Percentiles rank a stretch among this genome's conserved stretches.
Evolutionary conservation across 768 basidiomycete genomes (phyloP).

Genomic region (Tulasnella calospora): DNA sequence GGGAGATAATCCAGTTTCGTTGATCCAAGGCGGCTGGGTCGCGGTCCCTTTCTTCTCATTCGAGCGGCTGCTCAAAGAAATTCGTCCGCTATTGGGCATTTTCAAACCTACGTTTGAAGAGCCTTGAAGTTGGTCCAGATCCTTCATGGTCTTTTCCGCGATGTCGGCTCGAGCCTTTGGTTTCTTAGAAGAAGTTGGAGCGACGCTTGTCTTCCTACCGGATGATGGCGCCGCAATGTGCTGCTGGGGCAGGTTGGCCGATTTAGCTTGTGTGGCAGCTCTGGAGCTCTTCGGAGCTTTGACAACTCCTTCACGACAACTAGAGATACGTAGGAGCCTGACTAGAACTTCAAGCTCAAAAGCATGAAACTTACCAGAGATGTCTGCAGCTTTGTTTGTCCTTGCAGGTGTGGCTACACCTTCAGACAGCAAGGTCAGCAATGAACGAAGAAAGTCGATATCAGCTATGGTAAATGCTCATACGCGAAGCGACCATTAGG

Average conservation of each 20-base stretch:
- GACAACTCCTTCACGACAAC: constrained; percentile 65
- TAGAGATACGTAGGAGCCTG: constrained; percentile 33
- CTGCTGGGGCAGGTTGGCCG: neutral
- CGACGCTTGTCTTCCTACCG: neutral
- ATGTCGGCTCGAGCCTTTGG: neutral
- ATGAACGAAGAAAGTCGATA: neutral
- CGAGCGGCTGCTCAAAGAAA: constrained; percentile 13
- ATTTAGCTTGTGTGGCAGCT: neutral
- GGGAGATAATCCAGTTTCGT: neutral
- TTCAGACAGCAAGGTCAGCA: constrained; percentile 33
- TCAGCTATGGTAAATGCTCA: constrained; percentile 28
- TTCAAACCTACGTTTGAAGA: constrained; percentile 6
- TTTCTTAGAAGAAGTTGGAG: neutral
- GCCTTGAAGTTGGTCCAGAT: constrained; percentile 21
- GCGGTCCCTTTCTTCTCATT: neutral
- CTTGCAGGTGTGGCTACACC: constrained; percentile 78
- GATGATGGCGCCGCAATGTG: neutral
- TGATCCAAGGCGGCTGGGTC: neutral
- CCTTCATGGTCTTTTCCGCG: constrained; percentile 17
- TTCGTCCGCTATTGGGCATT: neutral
- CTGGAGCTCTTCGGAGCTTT: constrained; percentile 44
- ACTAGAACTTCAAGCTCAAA: neutral
- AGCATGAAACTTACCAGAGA: constrained; percentile 50
- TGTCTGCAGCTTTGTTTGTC: constrained; percentile 72
- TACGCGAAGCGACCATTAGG: constrained; percentile 64